phyloP scores from a whole-genome alignment of 306 rosid genomes.

The Trichosanthes truncata region DNA sequence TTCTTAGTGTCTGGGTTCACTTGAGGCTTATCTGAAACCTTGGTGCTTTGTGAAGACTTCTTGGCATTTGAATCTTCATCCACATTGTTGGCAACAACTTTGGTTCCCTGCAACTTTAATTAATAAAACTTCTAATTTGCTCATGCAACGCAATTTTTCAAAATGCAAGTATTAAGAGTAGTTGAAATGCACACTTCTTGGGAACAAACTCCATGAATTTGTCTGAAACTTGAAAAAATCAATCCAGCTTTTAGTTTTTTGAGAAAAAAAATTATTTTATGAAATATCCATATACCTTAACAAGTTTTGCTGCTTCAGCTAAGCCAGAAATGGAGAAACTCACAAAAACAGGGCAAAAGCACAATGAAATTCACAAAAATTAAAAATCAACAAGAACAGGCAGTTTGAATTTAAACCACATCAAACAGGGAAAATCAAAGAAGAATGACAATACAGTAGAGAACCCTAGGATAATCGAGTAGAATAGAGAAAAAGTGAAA shows the following conservation, averaged over 20 bases:
- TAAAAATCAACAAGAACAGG: background rate
- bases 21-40: slow-evolving; percentile 39
- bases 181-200: background rate
- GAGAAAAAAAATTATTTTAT: background rate
- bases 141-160: background rate
- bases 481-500: background rate
- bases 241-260: background rate
- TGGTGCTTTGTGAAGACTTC: slow-evolving; percentile 41
- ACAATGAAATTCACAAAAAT: background rate
- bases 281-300: background rate
- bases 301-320: background rate
- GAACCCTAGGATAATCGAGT: background rate
- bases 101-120: slow-evolving; percentile 30
- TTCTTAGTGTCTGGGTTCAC: slow-evolving; percentile 30
- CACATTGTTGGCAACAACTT: slow-evolving; percentile 23
- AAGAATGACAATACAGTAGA: background rate
- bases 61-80: slow-evolving; percentile 49
- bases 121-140: background rate
- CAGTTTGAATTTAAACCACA: background rate
- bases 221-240: background rate
- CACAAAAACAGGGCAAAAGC: background rate
- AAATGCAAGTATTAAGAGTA: background rate
- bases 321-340: background rate
- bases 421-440: background rate
- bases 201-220: background rate